A percentile compares a stretch with the other conserved stretches of the same genome.
Evolutionary conservation across 2,329 filamentous ascomycete genomes (phyloP).

Genomic region (Coleophoma cylindrospora): DNA sequence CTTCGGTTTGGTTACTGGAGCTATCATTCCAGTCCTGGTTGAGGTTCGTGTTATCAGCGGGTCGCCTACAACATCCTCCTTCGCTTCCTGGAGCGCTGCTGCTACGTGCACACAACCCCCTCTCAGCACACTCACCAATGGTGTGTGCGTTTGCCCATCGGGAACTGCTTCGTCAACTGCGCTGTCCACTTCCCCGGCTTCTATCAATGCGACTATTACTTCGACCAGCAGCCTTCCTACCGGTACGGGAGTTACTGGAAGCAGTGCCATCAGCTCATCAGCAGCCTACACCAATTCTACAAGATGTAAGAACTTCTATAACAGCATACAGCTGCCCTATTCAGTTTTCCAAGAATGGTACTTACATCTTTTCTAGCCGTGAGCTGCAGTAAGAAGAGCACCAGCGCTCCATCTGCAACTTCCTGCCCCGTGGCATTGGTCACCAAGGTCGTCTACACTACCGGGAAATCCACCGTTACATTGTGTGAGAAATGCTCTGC

Average conservation of each 20-base stretch:
- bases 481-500: too few species aligned
- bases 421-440: too few species aligned
- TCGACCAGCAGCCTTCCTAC: background rate
- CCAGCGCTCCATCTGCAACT: too few species aligned
- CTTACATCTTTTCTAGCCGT: too few species aligned
- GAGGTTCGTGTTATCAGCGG: slow-evolving; percentile 43
- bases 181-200: slow-evolving; percentile 1
- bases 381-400: too few species aligned
- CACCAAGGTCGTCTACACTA: too few species aligned
- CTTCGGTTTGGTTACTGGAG: slow-evolving; percentile 59
- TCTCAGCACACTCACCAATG: slow-evolving; percentile 32
- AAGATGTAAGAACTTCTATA: too few species aligned
- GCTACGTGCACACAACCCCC: slow-evolving; percentile 38
- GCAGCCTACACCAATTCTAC: too few species aligned
- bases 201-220: slow-evolving; percentile 1
- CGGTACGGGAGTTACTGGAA: background rate
- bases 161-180: slow-evolving; percentile 16
- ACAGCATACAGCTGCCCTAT: too few species aligned
- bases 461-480: too few species aligned
- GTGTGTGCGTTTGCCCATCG: slow-evolving; percentile 5
- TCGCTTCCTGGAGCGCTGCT: slow-evolving; percentile 27
- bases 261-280: too few species aligned
- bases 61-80: background rate
- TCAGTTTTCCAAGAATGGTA: too few species aligned
- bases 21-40: slow-evolving; percentile 63